Evolutionary conservation across 169 alveolate species (phyloP), one percentile per base, ranked within the genome.

Genomic region (Eimeria brunetti): DNA sequence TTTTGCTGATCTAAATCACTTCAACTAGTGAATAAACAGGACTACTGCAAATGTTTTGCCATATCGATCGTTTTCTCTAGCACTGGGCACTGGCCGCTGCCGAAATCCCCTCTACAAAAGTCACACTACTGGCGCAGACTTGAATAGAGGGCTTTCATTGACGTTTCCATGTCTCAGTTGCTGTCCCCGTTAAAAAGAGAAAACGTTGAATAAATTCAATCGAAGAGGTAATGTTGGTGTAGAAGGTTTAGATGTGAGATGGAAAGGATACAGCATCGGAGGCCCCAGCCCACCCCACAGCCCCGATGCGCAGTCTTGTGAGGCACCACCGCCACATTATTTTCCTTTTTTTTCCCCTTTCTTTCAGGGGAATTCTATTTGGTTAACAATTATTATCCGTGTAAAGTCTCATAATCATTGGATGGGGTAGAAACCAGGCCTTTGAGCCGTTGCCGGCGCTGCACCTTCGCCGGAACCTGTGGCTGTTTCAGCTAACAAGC

Each of bases 231-330:
- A 30, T 0, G 38, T 71, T 27, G 6, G 51, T 16, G 4, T 7
- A 36, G 12, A 12, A 8, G 0, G 30, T 38, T 30, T 71, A 27
- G 4, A 38, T 12, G 30, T 38, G 0, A 33, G 53, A 1, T 33
- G 81, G 16, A 33, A 71, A 71, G 33, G n/a, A 9, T 36, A 30
- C 51, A 38, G 0, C 16, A 71, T 71, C 53, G 33, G 81, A 53
- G 71, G 18, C 81, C 51, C 81, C 81, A 38, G 38, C 38, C 81
- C 81, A 30, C 78, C 78, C 78, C 78, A 67, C 78, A 67, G 78
- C 78, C 78, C 78, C 46, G 78, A 33, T 67, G 78, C 6, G 78
- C 24, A 33, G n/a, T 30, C 46, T 49, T 8, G 33, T 67, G 78
- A 67, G 78, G 78, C 78, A 33, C 2, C 6, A 24, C 5, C 4